A percentile compares a stretch with the other conserved stretches of the same genome.
Conservation (phyloP, 768 basidiomycete species). For the Russula foetens region DNA sequence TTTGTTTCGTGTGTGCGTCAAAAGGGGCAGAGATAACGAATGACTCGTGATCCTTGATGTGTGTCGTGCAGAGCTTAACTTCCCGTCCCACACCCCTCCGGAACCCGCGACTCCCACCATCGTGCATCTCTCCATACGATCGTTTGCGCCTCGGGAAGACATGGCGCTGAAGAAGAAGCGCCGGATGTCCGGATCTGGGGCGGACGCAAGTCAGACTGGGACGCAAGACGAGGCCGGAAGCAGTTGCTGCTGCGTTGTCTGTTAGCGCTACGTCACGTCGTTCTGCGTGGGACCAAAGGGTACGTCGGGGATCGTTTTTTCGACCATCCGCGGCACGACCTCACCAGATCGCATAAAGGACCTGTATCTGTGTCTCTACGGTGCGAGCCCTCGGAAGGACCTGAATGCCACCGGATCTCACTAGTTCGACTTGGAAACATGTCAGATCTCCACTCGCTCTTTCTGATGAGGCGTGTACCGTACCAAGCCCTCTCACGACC, state of each 20-base stretch:
- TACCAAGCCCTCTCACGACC: neutral
- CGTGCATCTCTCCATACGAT: constrained; percentile 67
- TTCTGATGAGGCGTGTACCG: neutral
- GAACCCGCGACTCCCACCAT: constrained; percentile 43
- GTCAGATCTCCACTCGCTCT: neutral
- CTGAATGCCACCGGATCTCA: neutral
- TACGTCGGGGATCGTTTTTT: neutral
- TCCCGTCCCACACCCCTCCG: constrained; percentile 28
- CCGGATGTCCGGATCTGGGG: constrained; percentile 25
- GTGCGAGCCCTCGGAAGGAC: neutral
- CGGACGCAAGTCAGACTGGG: constrained; percentile 4
- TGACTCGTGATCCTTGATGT: neutral
- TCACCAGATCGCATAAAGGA: neutral
- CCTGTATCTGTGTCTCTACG: neutral
- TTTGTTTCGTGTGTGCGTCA: neutral
- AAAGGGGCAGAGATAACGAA: neutral
- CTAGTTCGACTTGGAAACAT: neutral
- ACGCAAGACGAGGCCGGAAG: constrained; percentile 20
- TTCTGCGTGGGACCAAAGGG: neutral
- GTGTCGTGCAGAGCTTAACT: constrained; percentile 25
- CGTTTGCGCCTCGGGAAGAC: constrained; percentile 43
- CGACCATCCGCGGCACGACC: neutral
- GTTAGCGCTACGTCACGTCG: constrained; percentile 22
- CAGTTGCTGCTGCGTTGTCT: constrained; percentile 34
- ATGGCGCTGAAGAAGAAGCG: constrained; percentile 49